Evolutionary conservation across 768 basidiomycete species (phyloP).

Genomic region (Asterophora lycoperdoides): DNA sequence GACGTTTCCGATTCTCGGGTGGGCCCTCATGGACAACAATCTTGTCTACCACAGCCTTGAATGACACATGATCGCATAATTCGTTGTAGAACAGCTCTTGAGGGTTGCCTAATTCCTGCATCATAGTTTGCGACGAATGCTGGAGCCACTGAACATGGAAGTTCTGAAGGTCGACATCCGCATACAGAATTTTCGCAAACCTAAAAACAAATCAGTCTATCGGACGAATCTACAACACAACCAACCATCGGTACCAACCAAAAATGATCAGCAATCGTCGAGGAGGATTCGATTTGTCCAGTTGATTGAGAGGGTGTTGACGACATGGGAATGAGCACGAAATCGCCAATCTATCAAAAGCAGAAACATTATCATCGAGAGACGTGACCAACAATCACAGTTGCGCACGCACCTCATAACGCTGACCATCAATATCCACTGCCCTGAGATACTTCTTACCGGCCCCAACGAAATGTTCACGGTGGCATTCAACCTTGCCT

Average conservation of each 20-base stretch:
- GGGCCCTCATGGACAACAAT: slow-evolving; percentile 37
- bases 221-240: not conserved
- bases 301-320: not conserved
- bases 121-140: slow-evolving; percentile 58
- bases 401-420: slow-evolving; percentile 37
- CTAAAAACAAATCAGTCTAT: slow-evolving; percentile 29
- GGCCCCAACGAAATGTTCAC: slow-evolving; percentile 30
- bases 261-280: slow-evolving; percentile 53
- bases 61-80: slow-evolving; percentile 42
- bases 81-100: slow-evolving; percentile 65
- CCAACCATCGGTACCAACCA: slow-evolving; percentile 40
- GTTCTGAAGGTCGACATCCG: slow-evolving; percentile 36
- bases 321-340: slow-evolving; percentile 44
- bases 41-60: slow-evolving; percentile 44
- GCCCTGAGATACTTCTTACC: slow-evolving; percentile 33
- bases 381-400: no score
- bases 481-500: slow-evolving; percentile 25
- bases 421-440: slow-evolving; percentile 38
- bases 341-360: slow-evolving; percentile 53
- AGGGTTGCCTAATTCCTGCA: slow-evolving; percentile 55
- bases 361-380: no score
- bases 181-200: slow-evolving; percentile 63
- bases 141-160: slow-evolving; percentile 75
- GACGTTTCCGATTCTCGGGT: slow-evolving; percentile 26
- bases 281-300: slow-evolving; percentile 31